phyloP scores from a whole-genome alignment of 164 flowering plant species.

The Saururus chinensis region DNA sequence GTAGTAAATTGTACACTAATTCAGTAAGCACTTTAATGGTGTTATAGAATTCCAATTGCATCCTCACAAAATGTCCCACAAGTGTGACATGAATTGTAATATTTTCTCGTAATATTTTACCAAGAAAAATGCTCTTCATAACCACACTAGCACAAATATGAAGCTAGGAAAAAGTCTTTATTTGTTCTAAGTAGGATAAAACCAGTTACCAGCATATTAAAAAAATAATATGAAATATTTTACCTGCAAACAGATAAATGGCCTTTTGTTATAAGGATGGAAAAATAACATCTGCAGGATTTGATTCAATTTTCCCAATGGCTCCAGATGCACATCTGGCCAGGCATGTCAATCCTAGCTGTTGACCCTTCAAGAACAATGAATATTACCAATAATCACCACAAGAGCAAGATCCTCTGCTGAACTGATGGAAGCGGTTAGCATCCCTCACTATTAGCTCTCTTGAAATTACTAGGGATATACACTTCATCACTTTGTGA shows the following conservation, averaged over 20 bases:
- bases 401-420: constrained; percentile 11
- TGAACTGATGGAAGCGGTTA: constrained; percentile 11
- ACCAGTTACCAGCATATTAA: too few species aligned
- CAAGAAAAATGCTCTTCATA: constrained; percentile 56
- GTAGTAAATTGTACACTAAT: too few species aligned
- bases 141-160: constrained; percentile 32
- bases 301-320: constrained; percentile 62
- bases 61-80: constrained; percentile 73
- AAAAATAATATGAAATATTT: too few species aligned
- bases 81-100: constrained; percentile 61
- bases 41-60: constrained; percentile 87
- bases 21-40: constrained; percentile 67
- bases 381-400: constrained; percentile 9
- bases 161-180: neutral
- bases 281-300: constrained; percentile 79
- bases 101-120: constrained; percentile 75
- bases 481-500: constrained; percentile 10
- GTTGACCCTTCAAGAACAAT: neutral
- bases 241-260: constrained; percentile 47
- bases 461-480: constrained; percentile 9
- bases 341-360: constrained; percentile 17
- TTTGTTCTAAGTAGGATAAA: neutral
- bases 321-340: constrained; percentile 89
- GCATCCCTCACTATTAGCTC: constrained; percentile 13
- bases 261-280: constrained; percentile 71